Base-by-base conservation (phyloP, 2,329 filamentous ascomycete genomes). In the Sclerotiophoma versabilis region DNA sequence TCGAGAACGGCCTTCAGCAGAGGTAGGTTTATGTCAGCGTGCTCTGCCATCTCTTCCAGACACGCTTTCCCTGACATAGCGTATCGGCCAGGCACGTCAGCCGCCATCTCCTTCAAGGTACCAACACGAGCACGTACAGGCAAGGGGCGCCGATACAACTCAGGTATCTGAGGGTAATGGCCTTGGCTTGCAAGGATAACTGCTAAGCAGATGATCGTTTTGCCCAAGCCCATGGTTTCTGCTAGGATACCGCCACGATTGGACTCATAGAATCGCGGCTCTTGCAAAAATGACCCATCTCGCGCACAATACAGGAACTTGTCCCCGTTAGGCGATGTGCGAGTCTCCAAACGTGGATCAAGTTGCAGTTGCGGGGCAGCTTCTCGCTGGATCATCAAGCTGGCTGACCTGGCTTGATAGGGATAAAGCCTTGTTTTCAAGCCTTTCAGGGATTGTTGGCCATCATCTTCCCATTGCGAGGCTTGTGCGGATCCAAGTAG, bases 341-440 rank as follows among this genome's bases (percentile, higher is more conserved):
- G 78, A 4, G 76, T 63, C 44, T 87, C 82, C 2, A 96, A 77
- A 5, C 93, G 84, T 9, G 93, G 91, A 72, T 97, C 93, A 8
- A 92, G 75, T 5, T 85, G 78, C 23, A 84, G 79, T 5, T 81
- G 80, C 0, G 89, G 86, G 19, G 86, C 82, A 5, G 82, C 75
- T 74, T 98, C 93, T 47, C 88, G 87, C 69, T 95, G 88, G 15
- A 96, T 76, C 92, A 98, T 97, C 23, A 88, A 72, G 4, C 90
- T 91, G 0, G 89, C 88, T 1, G 92, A 93, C 37, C 88, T 84
- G 44, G 87, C 83, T 71, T 98, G 93, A 64, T 96, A 96, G 0
- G 84, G 81, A 69, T 95, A 90, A 0, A 97, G 78, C 0, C 76
- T 76, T 0, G 91, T 90, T 12, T 73, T 82, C 5, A 93, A 71